Conservation (phyloP, 2,329 filamentous ascomycete genomes). For the Beauveria brongniartii region DNA sequence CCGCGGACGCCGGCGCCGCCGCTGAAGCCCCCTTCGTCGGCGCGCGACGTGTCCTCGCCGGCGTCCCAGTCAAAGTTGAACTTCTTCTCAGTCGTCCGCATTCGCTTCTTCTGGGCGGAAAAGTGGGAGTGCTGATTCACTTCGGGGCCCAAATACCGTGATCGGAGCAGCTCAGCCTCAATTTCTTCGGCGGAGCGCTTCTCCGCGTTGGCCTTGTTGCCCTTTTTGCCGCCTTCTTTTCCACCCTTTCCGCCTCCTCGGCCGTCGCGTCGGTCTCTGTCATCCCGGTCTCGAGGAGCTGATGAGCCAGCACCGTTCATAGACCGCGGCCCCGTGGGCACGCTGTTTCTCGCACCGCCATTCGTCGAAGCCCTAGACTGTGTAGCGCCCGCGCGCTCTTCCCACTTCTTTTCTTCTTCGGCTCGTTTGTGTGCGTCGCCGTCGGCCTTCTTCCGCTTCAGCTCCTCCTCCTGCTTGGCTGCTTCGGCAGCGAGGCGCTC, state of each 20-base stretch:
- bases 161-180: constrained; percentile 65
- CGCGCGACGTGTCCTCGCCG: constrained; percentile 70
- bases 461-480: constrained; percentile 59
- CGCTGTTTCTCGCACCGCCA: constrained; percentile 15
- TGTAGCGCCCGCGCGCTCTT: constrained; percentile 20
- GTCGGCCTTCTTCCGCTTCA: constrained; percentile 40
- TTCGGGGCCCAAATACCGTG: constrained; percentile 87
- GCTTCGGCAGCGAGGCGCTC: constrained; percentile 75
- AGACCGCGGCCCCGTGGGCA: constrained; percentile 61
- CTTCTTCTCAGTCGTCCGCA: constrained; percentile 87
- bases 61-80: constrained; percentile 99
- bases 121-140: constrained; percentile 76
- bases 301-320: constrained; percentile 38
- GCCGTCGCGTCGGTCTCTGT: constrained; percentile 42
- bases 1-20: constrained; percentile 24
- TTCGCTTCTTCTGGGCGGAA: constrained; percentile 91
- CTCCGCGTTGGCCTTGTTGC: constrained; percentile 24
- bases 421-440: constrained; percentile 61
- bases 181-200: constrained; percentile 49
- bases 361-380: constrained; percentile 19
- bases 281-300: constrained; percentile 23
- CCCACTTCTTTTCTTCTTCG: constrained; percentile 48
- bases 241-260: constrained; percentile 25
- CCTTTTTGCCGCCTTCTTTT: constrained; percentile 28
- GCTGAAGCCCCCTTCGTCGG: constrained; percentile 68